Base-by-base conservation (phyloP, 305 asterid species). In the Nicotiana rustica region DNA sequence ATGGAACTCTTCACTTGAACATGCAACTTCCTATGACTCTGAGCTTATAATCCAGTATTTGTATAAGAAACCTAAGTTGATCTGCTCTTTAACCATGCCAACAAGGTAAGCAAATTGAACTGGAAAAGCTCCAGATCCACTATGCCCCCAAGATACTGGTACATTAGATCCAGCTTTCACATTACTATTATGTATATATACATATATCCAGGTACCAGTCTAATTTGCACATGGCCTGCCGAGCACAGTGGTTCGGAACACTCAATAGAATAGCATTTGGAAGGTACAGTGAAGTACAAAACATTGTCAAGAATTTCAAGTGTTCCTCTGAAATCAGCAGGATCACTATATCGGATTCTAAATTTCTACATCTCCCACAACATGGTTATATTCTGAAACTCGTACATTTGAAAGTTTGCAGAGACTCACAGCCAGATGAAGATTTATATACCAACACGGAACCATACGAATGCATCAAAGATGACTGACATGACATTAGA, bases 241-340 rank as follows among this genome's bases (percentile, higher is more conserved):
- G 59, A 52, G 59, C 59, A 52, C 59, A 52, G 59, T 52, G 59
- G n/a, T 52, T 13, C 3, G 6, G 59, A 52, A 10, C 59, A 52
- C 59, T 52, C 6, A 2, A 41, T 13, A 13, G 59, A 52, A 41
- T 41, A 41, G 49, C 49, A 7, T 14, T 52, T 52, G 14, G 17
- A 52, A 52, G 59, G 59, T 76, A 76, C 49, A 55, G 29, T 47
- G 62, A 73, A 73, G 64, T 52, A 73, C 65, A 25, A 75, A 52
- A 38, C 79, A 52, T 49, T 25, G 29, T 7, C 79, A 75, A 75
- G 65, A 52, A 73, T 73, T 73, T 73, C 64, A 49, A 21, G 13
- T 14, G 64, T 25, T 73, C 38, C 64, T 18, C 62, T 21, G 25
- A 29, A 25, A 73, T 25, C 62, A 6, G 13, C 25, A 25, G 44